Percentiles rank a stretch among this genome's conserved stretches.
These are phyloP conservation scores for Leucocoprinus sp. DNA, from an alignment of 768 basidiomycete species.

Conservation along the genomic window DNA sequence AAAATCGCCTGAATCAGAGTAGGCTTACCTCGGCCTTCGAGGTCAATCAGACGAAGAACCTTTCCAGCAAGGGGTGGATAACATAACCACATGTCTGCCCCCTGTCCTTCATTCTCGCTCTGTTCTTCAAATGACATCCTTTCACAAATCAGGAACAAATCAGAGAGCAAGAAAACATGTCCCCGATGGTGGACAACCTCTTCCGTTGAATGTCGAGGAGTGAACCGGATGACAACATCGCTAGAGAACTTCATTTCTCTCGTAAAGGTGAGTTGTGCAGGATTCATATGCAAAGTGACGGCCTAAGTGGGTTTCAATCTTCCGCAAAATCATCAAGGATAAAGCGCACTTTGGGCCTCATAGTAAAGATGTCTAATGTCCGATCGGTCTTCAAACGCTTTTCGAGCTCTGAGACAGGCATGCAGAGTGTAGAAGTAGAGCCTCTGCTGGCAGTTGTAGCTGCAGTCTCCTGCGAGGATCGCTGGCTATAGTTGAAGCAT, in stretches of 20 bases:
- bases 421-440: conserved; percentile 42
- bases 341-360: conserved; percentile 61
- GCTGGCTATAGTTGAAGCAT: conserved; percentile 25
- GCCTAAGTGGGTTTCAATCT: conserved; percentile 36
- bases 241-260: conserved; percentile 68
- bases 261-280: conserved; percentile 68
- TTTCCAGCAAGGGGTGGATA: conserved; percentile 96
- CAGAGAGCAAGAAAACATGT: conserved; percentile 84
- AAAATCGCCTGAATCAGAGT: not conserved
- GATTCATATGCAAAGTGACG: conserved; percentile 85
- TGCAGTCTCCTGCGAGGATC: conserved; percentile 52
- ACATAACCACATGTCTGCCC: conserved; percentile 82
- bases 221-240: conserved; percentile 70
- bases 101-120: conserved; percentile 37
- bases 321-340: not conserved
- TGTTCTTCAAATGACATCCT: conserved; percentile 65
- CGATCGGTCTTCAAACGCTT: conserved; percentile 64
- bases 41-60: conserved; percentile 67
- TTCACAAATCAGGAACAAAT: conserved; percentile 88
- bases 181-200: conserved; percentile 72
- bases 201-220: conserved; percentile 64
- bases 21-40: conserved; percentile 49
- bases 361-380: conserved; percentile 91
- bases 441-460: conserved; percentile 44
- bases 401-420: conserved; percentile 74